Evolutionary conservation across 306 rosid genomes (phyloP), one percentile per base, ranked within the genome.

Genomic region (Dryas octopetala): DNA sequence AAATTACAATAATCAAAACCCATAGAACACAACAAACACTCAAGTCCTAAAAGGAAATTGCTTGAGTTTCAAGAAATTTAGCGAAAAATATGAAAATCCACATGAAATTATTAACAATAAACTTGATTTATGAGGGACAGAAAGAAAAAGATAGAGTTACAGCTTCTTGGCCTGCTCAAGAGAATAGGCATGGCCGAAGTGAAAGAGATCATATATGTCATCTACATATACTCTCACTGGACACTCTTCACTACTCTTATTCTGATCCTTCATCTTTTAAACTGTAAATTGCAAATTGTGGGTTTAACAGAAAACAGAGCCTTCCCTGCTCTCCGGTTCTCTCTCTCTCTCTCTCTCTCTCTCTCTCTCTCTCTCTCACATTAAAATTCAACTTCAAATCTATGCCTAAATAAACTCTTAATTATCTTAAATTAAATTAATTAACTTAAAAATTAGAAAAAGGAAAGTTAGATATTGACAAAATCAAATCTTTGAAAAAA

Each of bases 131-230:
- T 2, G 51, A 12, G 23, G n/a, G 5, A 19, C 19, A 14, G 46
- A 53, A 13, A 40, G 0, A 23, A 38, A 49, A 9, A 19, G 40
- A 62, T 17, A 17, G 63, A 59, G 60, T 60, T 60, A 77, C 76
- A 51, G 81, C 89, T 87, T 95, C 80, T 95, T 95, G 86, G 98
- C 97, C 80, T 95, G 97, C 78, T 95, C 98, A n/a, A 95, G 98
- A 54, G 98, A 95, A 53, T 97, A 82, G 73, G 98, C 98, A 54
- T 95, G 98, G 52, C 97, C 98, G 52, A 90, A 95, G 80, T 95
- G 98, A 83, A 91, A 95, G 87, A 95, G 97, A 85, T 95, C 97
- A 85, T 91, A 95, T 88, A 95, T 95, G 77, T 97, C 98, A 79
- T 95, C 98, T 23, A 97, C 97, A 66, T 95, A 95, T 32, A 95